Evolutionary conservation across 2,329 filamentous ascomycete species (phyloP), one percentile per base, ranked within the genome.

Genomic region (Cladosporium sp.): DNA sequence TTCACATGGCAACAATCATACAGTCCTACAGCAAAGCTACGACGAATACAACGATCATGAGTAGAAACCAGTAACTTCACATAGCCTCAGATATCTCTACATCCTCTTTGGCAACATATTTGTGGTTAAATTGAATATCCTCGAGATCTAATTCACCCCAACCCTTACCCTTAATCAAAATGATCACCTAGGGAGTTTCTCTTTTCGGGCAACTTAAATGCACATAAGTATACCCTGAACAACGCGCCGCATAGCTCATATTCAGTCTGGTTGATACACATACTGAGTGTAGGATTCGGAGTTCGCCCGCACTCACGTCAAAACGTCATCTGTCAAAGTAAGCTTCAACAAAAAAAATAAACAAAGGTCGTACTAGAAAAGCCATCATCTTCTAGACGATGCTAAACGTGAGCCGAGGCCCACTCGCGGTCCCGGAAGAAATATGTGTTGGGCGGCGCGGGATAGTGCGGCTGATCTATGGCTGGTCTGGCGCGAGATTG

Each of bases 381-480:
- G 40, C 40, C 40, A 46, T 46, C 40, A 21, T n/a, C n/a, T 46
- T 46, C 40, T 46, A 46, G 40, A 46, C 40, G 40, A 21, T 46
- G 40, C 40, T 33, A n/a, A n/a, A 55, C 10, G 11, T 55, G 10
- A 55, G 52, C 52, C 52, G 52, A 55, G 52, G 52, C 52, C 35
- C 35, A n/a, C 31, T 23, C 59, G 59, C 29, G 46, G 56, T 23
- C 21, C 56, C 33, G 28, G 28, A 28, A 61, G 58, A 61, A 55
- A 55, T 55, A 28, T 21, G 23, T 46, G 59, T 62, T 62, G 59
- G 59, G 59, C 59, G 52, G 52, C 52, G 52, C 52, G 59, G 59
- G 37, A 49, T 31, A 46, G 58, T 23, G 58, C 58, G 58, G 58
- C 58, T 49, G 58, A 60, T 46, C 37, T 44, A 18, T 28, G 56